phyloP scores from a whole-genome alignment of 164 flowering plant species.

The Echeveria elegans region DNA sequence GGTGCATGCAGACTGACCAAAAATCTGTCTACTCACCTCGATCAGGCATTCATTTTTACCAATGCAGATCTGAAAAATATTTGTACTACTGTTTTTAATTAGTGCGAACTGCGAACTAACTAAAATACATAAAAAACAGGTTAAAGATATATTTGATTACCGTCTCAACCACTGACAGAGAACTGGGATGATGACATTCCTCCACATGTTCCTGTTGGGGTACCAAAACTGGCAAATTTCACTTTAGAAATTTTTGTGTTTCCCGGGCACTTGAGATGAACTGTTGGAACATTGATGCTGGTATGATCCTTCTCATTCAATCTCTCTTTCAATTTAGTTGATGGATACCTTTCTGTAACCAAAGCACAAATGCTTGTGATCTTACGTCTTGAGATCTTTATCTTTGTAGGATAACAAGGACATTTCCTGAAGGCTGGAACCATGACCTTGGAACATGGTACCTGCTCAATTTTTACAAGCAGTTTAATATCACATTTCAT shows the following conservation, averaged over 20 bases:
- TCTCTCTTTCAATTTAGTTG: no score
- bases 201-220: slow-evolving; percentile 69
- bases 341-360: slow-evolving; percentile 56
- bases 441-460: slow-evolving; percentile 97
- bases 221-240: slow-evolving; percentile 87
- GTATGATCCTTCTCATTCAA: slow-evolving; percentile 12
- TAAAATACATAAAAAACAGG: no score
- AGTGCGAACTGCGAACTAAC: no score
- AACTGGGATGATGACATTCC: slow-evolving; percentile 62
- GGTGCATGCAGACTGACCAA: slow-evolving; percentile 34
- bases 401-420: slow-evolving; percentile 66
- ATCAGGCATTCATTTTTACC: slow-evolving; percentile 41
- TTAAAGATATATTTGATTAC: slow-evolving; percentile 18
- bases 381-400: slow-evolving; percentile 57
- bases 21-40: slow-evolving; percentile 35
- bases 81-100: no score
- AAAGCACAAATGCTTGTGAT: slow-evolving; percentile 35
- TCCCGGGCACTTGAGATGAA: slow-evolving; percentile 50
- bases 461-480: slow-evolving; percentile 48
- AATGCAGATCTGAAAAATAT: slow-evolving; percentile 53
- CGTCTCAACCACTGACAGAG: slow-evolving; percentile 47
- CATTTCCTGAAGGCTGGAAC: slow-evolving; percentile 85
- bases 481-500: not conserved
- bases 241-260: slow-evolving; percentile 39
- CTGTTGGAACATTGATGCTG: slow-evolving; percentile 20